phyloP scores from a whole-genome alignment of 306 rosid species.

The Cucumis sativus region DNA sequence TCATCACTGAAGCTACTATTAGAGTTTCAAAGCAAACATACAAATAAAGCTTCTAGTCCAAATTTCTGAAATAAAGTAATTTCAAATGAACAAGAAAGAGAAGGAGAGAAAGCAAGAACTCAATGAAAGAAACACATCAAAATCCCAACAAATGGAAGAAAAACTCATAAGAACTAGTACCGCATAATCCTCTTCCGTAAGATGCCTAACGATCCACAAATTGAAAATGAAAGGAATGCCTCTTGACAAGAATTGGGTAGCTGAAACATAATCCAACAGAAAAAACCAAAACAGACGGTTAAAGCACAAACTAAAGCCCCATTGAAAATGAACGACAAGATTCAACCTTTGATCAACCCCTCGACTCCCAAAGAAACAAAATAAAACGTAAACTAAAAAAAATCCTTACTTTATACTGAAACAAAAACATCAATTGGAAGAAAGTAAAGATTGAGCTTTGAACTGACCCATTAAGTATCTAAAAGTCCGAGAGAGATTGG shows the following conservation, averaged over 20 bases:
- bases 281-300: neutral
- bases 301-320: neutral
- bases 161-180: constrained; percentile 18
- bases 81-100: neutral
- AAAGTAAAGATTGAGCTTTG: neutral
- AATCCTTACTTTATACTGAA: neutral
- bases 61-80: neutral
- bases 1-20: neutral
- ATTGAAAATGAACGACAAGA: neutral
- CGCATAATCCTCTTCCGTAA: constrained; percentile 78
- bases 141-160: neutral
- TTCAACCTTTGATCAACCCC: neutral
- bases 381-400: neutral
- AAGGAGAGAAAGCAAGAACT: neutral
- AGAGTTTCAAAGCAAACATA: neutral
- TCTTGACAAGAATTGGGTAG: constrained; percentile 88
- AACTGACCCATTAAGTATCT: constrained; percentile 70
- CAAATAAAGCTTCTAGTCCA: neutral
- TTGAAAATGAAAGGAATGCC: constrained; percentile 91
- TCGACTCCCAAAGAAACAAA: neutral
- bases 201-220: constrained; percentile 87
- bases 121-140: neutral
- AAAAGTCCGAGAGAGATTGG: constrained; percentile 73
- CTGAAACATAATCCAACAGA: constrained; percentile 23
- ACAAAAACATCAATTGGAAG: neutral